Base-by-base conservation (phyloP, 345 rosid genomes). In the Brassica juncea region DNA sequence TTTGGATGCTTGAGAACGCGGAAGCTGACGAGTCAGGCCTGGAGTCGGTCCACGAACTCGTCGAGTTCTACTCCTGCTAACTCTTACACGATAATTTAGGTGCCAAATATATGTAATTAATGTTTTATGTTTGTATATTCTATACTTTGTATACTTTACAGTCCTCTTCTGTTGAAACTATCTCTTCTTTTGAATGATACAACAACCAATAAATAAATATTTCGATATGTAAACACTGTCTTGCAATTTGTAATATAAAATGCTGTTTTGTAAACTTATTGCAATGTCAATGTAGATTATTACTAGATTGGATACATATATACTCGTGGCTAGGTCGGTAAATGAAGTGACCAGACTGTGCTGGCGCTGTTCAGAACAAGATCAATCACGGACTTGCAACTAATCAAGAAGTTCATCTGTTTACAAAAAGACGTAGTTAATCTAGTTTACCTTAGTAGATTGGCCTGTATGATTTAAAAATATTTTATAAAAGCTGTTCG, bases 1-100 rank as follows among this genome's bases (percentile, higher is more conserved):
- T 92, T 30, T 94, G 98, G 98, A 94, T 94, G 98, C 83, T 94
- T 8, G 93, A 90, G 42, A 92, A 88, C 31, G 93, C 90, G 0
- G 93, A 90, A 70, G 94, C 88, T 0, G 93, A 94, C 44, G 83
- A 80, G 72, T 86, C 93, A 15, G 89, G 85, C 8, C 89, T 89
- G 0, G 97, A 92, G 82, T 90, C 98, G 1, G 47, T 90, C 49
- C 88, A 90, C 35, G 97, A 94, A 78, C 90, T 94, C 9, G 94
- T 85, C 27, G 90, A 92, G 79, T 94, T 90, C 84, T 94, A 94
- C 81, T 89, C 90, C 12, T 94, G 91, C 64, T 94, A 84, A 85
- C 67, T 69, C 42, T 27, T 74, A n/a, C 6, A 14, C 5, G 3
- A 66, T 57, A 68, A 1, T 67, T 58, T 73, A 66, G 77, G 73